Evolutionary conservation across 148 eudicot species (phyloP), one percentile per base, ranked within the genome.

Genomic region (Amaranthus palmeri): DNA sequence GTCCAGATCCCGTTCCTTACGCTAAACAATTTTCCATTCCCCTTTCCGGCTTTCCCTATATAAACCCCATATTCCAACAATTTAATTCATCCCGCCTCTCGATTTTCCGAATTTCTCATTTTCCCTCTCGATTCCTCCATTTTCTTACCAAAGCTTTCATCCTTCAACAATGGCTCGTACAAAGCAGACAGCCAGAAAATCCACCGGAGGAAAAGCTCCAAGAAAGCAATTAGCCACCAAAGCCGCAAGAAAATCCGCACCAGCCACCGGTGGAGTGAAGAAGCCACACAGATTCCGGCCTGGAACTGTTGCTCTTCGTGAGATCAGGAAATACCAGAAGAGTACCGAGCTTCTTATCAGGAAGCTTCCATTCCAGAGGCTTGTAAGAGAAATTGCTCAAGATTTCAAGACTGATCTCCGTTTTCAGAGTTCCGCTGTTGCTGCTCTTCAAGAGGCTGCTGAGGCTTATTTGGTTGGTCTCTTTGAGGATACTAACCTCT

Each of bases 141-240:
- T 25, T n/a, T 56, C 17, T 11, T 3, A 8, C 15, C 17, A 58
- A 58, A 58, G 7, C 17, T 13, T 13, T 0, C 6, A 14, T n/a
- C 15, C 6, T 43, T 8, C 13, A 17, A 43, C 65, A 61, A 79
- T 79, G 78, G 78, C 82, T 0, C 74, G 82, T 14, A 79, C 82
- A 4, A 79, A 79, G 78, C 82, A 79, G 46, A 79, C 82, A 3
- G 82, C 82, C 14, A 8, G 78, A 10, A 79, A 79, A 15, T 74
- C 78, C 7, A 79, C 82, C 10, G 82, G 82, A 79, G 82, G 82
- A 42, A 79, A 79, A 17, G 82, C 78, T 3, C 82, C 82, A 1
- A 15, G 82, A 0, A 79, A 79, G 63, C 82, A 79, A 0, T 57
- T 79, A 0, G 82, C 82, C 6, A 79, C 82, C 46, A 79, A 79